These are phyloP conservation scores for Leucaena leucocephala DNA, from an alignment of 306 rosid genomes.

Conservation along the genomic window DNA sequence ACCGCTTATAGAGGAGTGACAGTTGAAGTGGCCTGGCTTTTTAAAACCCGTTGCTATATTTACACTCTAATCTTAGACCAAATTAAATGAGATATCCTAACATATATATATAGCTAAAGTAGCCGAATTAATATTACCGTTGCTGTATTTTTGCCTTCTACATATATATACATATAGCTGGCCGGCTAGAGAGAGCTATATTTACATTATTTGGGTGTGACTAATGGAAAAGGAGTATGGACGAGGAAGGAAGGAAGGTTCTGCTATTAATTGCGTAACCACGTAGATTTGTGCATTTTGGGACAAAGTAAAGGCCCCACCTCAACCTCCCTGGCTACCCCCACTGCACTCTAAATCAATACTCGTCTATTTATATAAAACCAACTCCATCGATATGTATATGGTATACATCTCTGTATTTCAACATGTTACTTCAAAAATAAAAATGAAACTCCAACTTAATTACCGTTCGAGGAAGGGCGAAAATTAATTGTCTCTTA, in stretches of 20 bases:
- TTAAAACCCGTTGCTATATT: constrained; percentile 19
- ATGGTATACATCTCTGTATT: background rate
- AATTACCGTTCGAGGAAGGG: too few relatives aligned
- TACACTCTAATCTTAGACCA: constrained; percentile 9
- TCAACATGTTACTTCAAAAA: background rate
- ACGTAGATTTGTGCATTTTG: constrained; percentile 13
- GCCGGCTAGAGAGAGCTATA: background rate
- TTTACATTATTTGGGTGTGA: constrained; percentile 6
- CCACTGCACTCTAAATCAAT: background rate
- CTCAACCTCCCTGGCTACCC: constrained; percentile 36
- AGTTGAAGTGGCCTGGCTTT: constrained; percentile 15
- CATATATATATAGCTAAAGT: background rate
- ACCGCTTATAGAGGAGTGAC: background rate
- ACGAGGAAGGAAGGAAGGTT: constrained; percentile 45
- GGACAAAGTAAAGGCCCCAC: background rate
- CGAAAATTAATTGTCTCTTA: too few relatives aligned
- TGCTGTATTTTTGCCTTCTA: background rate
- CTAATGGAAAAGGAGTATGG: constrained; percentile 26
- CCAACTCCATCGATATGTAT: background rate
- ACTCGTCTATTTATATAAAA: background rate
- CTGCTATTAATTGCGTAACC: constrained; percentile 28
- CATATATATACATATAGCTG: background rate
- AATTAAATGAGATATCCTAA: constrained; percentile 24
- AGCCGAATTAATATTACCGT: background rate
- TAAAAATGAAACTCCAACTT: background rate